Conservation (phyloP, 345 rosid genomes). For the Hirschfeldia incana region DNA sequence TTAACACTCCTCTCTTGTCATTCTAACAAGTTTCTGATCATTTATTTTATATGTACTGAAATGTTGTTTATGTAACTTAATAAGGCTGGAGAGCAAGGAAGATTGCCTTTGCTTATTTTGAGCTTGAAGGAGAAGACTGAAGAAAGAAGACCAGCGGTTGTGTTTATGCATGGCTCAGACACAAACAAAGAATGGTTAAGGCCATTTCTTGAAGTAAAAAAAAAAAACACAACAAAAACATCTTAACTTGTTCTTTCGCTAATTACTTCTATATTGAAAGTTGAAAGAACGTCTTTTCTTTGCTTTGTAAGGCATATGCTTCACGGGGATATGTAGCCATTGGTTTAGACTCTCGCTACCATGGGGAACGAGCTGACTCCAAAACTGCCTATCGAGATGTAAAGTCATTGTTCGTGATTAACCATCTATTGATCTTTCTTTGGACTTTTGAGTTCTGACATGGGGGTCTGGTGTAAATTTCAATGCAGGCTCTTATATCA, state of each 20-base stretch:
- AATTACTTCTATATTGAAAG: constrained; percentile 1
- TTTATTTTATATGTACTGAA: background rate
- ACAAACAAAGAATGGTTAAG: constrained; percentile 85
- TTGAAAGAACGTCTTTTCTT: background rate
- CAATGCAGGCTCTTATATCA: constrained; percentile 78
- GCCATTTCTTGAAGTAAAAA: constrained; percentile 78
- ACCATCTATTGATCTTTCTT: background rate
- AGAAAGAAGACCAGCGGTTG: constrained; percentile 67
- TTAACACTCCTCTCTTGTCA: background rate
- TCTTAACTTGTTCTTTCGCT: background rate
- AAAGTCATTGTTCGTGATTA: background rate
- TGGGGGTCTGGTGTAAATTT: background rate
- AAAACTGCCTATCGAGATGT: constrained; percentile 75
- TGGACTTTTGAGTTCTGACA: constrained; percentile 6
- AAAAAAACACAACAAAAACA: background rate
- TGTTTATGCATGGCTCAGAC: constrained; percentile 79
- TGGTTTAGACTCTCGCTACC: constrained; percentile 86
- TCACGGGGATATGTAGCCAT: constrained; percentile 82
- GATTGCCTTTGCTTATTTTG: constrained; percentile 65
- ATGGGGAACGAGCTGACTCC: constrained; percentile 76
- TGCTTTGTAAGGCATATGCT: constrained; percentile 66
- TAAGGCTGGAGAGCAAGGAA: constrained; percentile 75
- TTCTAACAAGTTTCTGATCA: background rate
- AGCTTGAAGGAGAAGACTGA: constrained; percentile 50
- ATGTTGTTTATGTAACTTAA: background rate